Evolutionary conservation across 805 yeast genomes (phyloP).

Genomic region (Saccharomyces eubayanus): DNA sequence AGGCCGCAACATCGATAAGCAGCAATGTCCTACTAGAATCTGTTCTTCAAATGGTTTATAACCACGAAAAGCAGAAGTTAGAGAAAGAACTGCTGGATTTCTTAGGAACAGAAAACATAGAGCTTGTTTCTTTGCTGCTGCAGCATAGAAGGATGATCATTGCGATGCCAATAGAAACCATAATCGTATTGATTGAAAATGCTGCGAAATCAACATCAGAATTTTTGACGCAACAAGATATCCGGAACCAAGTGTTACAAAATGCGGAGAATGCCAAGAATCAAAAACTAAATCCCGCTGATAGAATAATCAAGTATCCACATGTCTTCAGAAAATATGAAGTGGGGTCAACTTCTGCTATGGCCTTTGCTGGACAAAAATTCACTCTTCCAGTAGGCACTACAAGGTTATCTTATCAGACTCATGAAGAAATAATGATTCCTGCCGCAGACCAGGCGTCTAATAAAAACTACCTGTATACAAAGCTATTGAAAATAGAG

Average conservation of each 20-base stretch:
- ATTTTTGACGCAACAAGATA: constrained; percentile 46
- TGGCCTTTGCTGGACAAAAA: constrained; percentile 76
- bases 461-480: constrained; percentile 33
- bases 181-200: constrained; percentile 11
- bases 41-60: constrained; percentile 22
- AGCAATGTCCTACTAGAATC: constrained; percentile 28
- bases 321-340: constrained; percentile 75
- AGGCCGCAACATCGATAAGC: constrained; percentile 25
- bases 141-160: constrained; percentile 14
- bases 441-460: constrained; percentile 63
- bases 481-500: constrained; percentile 44
- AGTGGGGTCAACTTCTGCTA: constrained; percentile 45
- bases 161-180: constrained; percentile 13
- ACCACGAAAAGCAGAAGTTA: constrained; percentile 45
- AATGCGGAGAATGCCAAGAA: constrained; percentile 45
- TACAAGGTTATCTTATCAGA: constrained; percentile 49
- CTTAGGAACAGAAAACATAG: constrained; percentile 80
- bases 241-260: constrained; percentile 43
- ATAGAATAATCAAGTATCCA: constrained; percentile 54
- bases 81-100: constrained; percentile 72
- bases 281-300: constrained; percentile 40
- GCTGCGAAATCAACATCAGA: constrained; percentile 19
- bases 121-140: constrained; percentile 47
- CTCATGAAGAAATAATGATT: constrained; percentile 72
- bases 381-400: constrained; percentile 78